Evolutionary conservation across 176 grass and related monocot species (phyloP).

Genomic region (Neostapfia colusana): DNA sequence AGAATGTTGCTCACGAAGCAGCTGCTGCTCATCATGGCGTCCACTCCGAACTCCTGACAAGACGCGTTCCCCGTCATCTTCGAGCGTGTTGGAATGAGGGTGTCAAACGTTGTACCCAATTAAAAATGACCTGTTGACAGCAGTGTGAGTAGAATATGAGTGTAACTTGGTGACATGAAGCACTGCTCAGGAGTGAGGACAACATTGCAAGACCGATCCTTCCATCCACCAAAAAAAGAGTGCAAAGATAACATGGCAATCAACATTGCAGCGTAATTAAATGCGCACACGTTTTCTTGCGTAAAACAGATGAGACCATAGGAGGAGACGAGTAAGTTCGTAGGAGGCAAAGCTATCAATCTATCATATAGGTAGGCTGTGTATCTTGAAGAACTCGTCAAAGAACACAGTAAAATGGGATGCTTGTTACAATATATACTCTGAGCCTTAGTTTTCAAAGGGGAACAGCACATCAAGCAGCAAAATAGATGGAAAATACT

Average conservation of each 20-base stretch:
- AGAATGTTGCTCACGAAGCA: constrained; percentile 40
- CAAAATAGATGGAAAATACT: neutral
- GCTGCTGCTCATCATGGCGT: constrained; percentile 45
- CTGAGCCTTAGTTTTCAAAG: constrained; percentile 12
- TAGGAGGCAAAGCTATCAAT: constrained; percentile 8
- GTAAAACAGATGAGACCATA: no score
- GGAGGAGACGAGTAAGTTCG: neutral
- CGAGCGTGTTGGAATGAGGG: neutral
- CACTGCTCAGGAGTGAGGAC: constrained; percentile 28
- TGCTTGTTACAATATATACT: neutral
- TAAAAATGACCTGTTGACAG: constrained; percentile 48
- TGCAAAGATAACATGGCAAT: neutral
- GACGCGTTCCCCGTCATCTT: constrained; percentile 50
- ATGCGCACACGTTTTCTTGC: no score
- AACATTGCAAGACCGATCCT: constrained; percentile 36
- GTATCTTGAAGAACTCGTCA: constrained; percentile 6
- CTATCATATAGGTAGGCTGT: constrained; percentile 12
- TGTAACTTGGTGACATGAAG: constrained; percentile 28
- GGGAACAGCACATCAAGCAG: neutral
- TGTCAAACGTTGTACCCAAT: constrained; percentile 38
- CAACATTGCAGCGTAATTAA: constrained; percentile 10
- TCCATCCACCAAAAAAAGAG: neutral
- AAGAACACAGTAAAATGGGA: constrained; percentile 35
- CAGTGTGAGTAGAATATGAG: constrained; percentile 12
- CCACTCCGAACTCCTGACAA: constrained; percentile 45